A percentile compares a stretch with the other conserved stretches of the same genome.
Evolutionary conservation across 345 rosid species (phyloP).

Genomic region (Luvunga scandens): DNA sequence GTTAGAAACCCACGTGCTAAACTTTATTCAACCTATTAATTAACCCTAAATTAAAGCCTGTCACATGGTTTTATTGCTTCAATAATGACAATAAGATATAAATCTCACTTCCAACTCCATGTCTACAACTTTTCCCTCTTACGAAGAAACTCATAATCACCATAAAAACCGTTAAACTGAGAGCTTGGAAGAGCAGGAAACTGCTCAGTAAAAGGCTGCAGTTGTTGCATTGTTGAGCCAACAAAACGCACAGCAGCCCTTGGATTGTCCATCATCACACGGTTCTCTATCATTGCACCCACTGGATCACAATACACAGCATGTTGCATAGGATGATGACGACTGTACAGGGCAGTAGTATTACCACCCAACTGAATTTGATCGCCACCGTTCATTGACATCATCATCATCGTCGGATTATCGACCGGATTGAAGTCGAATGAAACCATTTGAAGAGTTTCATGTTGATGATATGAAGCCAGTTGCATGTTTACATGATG

Average conservation of each 20-base stretch:
- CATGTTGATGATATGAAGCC: background rate
- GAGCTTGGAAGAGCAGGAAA: background rate
- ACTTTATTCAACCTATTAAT: background rate
- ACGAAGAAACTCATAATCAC: background rate
- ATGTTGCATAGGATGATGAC: background rate
- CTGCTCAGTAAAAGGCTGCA: background rate
- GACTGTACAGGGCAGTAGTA: background rate
- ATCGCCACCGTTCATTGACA: background rate
- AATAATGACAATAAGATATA: too few species aligned
- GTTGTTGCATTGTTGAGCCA: background rate
- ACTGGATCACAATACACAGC: background rate
- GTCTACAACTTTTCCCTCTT: background rate
- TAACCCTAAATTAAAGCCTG: too few species aligned
- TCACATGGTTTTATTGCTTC: too few species aligned
- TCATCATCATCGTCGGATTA: background rate
- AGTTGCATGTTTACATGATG: background rate
- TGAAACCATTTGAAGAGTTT: background rate
- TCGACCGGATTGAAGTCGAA: background rate
- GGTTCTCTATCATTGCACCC: background rate
- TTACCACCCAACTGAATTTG: background rate
- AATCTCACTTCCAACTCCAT: background rate
- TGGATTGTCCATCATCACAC: slow-evolving; percentile 3
- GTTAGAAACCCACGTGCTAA: background rate
- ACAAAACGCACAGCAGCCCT: background rate
- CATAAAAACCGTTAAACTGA: background rate